phyloP scores from a whole-genome alignment of 352 stramenopile species.

The Phytophthora meadii region DNA sequence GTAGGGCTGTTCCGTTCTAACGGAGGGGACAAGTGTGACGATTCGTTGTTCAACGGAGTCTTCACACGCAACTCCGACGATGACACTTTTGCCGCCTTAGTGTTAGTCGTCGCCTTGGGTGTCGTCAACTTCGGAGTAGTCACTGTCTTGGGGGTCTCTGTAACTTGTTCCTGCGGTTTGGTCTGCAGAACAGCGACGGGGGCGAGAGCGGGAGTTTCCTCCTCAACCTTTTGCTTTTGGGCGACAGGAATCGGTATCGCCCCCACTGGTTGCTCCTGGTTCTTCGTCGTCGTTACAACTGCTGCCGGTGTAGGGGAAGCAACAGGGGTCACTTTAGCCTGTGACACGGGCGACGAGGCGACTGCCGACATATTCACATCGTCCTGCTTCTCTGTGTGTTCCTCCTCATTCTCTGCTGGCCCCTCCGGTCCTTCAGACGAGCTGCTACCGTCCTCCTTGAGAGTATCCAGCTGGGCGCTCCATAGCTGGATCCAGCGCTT shows the following conservation, averaged over 20 bases:
- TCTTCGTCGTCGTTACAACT: conserved; percentile 6
- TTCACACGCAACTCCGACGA: conserved; percentile 50
- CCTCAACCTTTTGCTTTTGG: conserved; percentile 6
- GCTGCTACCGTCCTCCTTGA: conserved; percentile 24
- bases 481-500: conserved; percentile 82
- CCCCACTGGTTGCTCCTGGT: conserved; percentile 2
- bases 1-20: conserved; percentile 52
- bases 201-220: background rate
- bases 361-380: background rate
- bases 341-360: conserved; percentile 14
- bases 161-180: conserved; percentile 21
- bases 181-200: conserved; percentile 10
- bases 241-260: background rate
- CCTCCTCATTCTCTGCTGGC: conserved; percentile 5
- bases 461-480: conserved; percentile 54
- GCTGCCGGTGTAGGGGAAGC: background rate
- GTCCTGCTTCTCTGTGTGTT: background rate
- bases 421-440: conserved; percentile 11
- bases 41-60: conserved; percentile 48
- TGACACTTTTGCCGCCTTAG: conserved; percentile 3
- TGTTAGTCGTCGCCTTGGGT: background rate
- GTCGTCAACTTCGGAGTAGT: conserved; percentile 4
- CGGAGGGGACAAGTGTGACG: conserved; percentile 60
- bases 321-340: conserved; percentile 9
- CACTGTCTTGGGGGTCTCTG: conserved; percentile 6